Conservation (phyloP, 2,329 filamentous ascomycete genomes). For the Epichloe festucae region DNA sequence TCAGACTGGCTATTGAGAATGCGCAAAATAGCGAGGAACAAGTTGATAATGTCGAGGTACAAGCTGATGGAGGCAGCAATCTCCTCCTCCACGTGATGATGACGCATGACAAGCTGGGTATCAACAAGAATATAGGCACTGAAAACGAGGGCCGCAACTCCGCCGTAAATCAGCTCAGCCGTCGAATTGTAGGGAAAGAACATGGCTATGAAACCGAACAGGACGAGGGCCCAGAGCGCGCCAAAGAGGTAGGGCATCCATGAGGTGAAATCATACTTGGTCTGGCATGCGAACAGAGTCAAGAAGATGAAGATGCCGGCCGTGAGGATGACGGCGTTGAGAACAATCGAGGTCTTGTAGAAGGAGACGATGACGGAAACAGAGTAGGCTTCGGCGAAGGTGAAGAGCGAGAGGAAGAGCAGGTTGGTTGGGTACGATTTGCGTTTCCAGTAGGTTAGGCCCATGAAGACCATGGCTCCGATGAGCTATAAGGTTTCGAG, state of each 20-base stretch:
- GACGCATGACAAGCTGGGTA: constrained; percentile 87
- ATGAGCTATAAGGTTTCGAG: constrained; percentile 39
- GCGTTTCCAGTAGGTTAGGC: constrained; percentile 88
- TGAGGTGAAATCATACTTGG: constrained; percentile 93
- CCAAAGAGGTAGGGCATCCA: constrained; percentile 96
- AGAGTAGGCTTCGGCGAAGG: constrained; percentile 81
- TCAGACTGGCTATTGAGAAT: constrained; percentile 94
- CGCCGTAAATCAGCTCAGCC: constrained; percentile 75
- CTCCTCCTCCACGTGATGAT: constrained; percentile 96
- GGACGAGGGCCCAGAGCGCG: constrained; percentile 73
- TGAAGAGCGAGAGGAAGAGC: constrained; percentile 83
- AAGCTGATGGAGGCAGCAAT: constrained; percentile 90
- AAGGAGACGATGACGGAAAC: constrained; percentile 88
- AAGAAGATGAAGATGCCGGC: constrained; percentile 69
- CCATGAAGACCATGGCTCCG: constrained; percentile 71
- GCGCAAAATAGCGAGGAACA: constrained; percentile 89
- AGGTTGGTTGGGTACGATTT: constrained; percentile 93
- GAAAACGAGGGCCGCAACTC: constrained; percentile 74
- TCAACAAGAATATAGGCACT: constrained; percentile 91
- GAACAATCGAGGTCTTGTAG: constrained; percentile 70
- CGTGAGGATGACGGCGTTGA: constrained; percentile 83
- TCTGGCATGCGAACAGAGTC: constrained; percentile 86
- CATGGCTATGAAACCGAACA: constrained; percentile 84
- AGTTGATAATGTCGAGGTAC: constrained; percentile 92
- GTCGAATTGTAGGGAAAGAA: constrained; percentile 81